phyloP scores from a whole-genome alignment of 176 grass and related monocot species.

The Zea mays region DNA sequence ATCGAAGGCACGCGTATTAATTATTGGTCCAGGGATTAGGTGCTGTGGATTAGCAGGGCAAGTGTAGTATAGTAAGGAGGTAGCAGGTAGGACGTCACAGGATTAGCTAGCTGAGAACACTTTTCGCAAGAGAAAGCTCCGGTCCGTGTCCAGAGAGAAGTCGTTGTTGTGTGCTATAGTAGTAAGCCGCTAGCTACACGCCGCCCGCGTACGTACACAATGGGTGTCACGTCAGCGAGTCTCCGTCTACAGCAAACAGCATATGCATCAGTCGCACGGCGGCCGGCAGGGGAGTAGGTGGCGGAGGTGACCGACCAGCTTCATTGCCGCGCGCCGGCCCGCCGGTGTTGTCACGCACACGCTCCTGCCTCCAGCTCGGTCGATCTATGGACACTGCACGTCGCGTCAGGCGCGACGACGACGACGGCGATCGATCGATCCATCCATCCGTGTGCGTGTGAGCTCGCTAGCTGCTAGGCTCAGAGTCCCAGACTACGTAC shows the following conservation, averaged over 20 bases:
- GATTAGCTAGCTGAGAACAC: slow-evolving; percentile 7
- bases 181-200: not conserved
- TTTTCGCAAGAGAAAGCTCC: not conserved
- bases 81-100: slow-evolving; percentile 34
- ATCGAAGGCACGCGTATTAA: not conserved
- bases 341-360: not conserved
- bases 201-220: not conserved
- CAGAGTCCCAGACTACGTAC: not conserved
- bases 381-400: not conserved
- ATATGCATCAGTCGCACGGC: not conserved
- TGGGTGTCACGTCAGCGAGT: not conserved
- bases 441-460: not conserved
- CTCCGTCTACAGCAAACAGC: not conserved
- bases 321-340: not conserved
- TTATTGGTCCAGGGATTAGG: slow-evolving; percentile 27
- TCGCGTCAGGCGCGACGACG: not conserved
- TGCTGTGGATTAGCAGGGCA: slow-evolving; percentile 40
- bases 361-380: not conserved
- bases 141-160: slow-evolving; percentile 1
- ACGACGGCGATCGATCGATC: not conserved
- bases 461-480: no score
- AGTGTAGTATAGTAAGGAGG: not conserved
- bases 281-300: not conserved
- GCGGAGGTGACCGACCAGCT: not conserved
- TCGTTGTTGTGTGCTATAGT: not conserved